Evolutionary conservation across 129 eudicot genomes (phyloP).

Genomic region (Artemisia annua): DNA sequence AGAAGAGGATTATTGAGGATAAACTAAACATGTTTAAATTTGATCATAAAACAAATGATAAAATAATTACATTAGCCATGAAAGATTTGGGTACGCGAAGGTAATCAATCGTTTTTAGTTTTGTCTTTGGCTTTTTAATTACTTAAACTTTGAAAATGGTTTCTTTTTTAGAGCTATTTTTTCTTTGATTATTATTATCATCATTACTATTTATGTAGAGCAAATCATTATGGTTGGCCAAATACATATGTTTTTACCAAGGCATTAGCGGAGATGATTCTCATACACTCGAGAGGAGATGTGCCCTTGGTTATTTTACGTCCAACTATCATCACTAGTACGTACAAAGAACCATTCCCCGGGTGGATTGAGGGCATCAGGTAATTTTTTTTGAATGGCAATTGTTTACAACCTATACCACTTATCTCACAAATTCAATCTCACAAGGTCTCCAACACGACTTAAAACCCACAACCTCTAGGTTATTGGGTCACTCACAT

Average conservation of each 20-base stretch:
- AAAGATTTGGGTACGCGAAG: conserved; percentile 67
- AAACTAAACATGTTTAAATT: conserved; percentile 33
- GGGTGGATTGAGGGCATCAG: conserved; percentile 98
- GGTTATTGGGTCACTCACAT: too few relatives aligned
- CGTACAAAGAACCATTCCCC: conserved; percentile 77
- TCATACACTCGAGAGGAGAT: conserved; percentile 44
- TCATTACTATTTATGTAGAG: conserved; percentile 31
- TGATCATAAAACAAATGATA: conserved; percentile 31
- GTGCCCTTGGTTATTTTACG: conserved; percentile 71
- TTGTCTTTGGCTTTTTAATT: neutral
- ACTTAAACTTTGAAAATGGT: neutral
- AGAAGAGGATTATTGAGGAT: conserved; percentile 46
- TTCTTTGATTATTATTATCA: neutral
- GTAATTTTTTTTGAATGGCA: conserved; percentile 27
- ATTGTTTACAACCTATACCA: too few relatives aligned
- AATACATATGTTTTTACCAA: conserved; percentile 91
- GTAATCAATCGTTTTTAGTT: conserved; percentile 23
- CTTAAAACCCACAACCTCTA: too few relatives aligned
- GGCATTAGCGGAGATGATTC: conserved; percentile 87
- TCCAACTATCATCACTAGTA: conserved; percentile 81
- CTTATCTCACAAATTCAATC: too few relatives aligned
- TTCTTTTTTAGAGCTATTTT: neutral
- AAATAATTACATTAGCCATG: conserved; percentile 40
- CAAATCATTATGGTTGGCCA: conserved; percentile 91
- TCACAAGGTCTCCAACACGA: too few relatives aligned